Conservation (phyloP, 495 filamentous ascomycete species). For the Xylaria venustula region DNA sequence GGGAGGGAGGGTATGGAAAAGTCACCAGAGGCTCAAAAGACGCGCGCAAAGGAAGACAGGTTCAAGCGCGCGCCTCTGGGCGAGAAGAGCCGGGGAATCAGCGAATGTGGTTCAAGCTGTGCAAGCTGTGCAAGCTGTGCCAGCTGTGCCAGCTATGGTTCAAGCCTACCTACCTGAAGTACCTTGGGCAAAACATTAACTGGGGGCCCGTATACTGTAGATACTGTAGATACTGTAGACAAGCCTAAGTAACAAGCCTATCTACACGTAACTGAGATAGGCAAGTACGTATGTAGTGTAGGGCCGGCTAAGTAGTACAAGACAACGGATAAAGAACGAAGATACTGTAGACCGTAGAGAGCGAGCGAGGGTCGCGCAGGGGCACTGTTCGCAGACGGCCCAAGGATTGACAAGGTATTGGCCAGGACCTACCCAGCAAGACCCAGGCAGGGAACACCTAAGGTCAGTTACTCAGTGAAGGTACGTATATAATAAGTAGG, state of each 20-base stretch:
- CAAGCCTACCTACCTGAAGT: slow-evolving; percentile 20
- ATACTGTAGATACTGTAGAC: background rate
- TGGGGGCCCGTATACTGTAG: slow-evolving; percentile 19
- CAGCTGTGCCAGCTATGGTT: too few relatives aligned
- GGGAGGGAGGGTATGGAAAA: slow-evolving; percentile 23
- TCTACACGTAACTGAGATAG: background rate
- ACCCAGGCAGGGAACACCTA: background rate
- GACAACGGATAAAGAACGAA: slow-evolving; percentile 8
- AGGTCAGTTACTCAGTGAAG: too few relatives aligned
- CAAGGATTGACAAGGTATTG: slow-evolving; percentile 7
- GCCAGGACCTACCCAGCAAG: background rate
- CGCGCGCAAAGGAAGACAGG: slow-evolving; percentile 28
- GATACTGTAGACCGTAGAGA: too few relatives aligned
- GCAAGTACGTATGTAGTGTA: background rate
- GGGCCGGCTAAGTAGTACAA: slow-evolving; percentile 12
- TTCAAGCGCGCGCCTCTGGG: slow-evolving; percentile 33
- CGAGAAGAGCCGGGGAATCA: slow-evolving; percentile 24
- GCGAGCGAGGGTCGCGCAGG: slow-evolving; percentile 1
- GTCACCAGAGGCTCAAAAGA: slow-evolving; percentile 30
- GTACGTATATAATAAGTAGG: too few relatives aligned
- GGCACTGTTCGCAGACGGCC: slow-evolving; percentile 1
- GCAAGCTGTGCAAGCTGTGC: too few relatives aligned
- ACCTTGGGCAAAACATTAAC: too few relatives aligned
- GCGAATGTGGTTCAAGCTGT: slow-evolving; percentile 31
- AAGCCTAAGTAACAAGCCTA: background rate